Evolutionary conservation across 805 yeast species (phyloP), one percentile per base, ranked within the genome.

Genomic region (Naumovozyma castellii): DNA sequence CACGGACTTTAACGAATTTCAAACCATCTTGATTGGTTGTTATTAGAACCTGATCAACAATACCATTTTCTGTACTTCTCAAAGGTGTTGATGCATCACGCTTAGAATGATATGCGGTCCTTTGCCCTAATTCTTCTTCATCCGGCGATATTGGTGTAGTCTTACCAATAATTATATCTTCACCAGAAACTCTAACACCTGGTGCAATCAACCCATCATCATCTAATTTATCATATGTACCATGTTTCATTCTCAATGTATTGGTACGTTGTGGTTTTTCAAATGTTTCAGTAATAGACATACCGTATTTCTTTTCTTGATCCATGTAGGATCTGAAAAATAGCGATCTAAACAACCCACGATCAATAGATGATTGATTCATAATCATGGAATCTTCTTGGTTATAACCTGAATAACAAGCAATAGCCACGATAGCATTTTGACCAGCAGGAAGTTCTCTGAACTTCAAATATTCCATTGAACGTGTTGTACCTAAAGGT

Each of bases 351-450:
- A 92, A 92, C 54, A 92, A 69, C 41, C 98, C 98, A 57, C 97
- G 74, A 65, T 92, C 98, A 59, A 92, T 92, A 29, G 95, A 84
- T 9, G 95, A 82, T 70, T 92, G 98, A 64, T 92, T 92, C 98
- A 92, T 92, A 69, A 92, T 92, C 92, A 92, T 86, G 32, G 98
- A 92, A 82, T 92, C 98, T 82, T 92, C 98, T 73, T 92, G 98
- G 66, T 92, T 92, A 67, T 92, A 92, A 59, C 98, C 98, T 32
- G 95, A 84, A 67, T 92, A 92, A 75, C 98, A 92, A 34, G 94
- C 77, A 72, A 92, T 92, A 20, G 98, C 98, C 35, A 92, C 98
- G 65, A 92, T 79, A 19, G 98, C 98, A 61, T 92, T 92, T 69
- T 92, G 98, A 43, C 98, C 98, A 44, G 98, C 98, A 30, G 98